Evolutionary conservation across 2,329 filamentous ascomycete genomes (phyloP).

Genomic region (Clonostachys byssicola): DNA sequence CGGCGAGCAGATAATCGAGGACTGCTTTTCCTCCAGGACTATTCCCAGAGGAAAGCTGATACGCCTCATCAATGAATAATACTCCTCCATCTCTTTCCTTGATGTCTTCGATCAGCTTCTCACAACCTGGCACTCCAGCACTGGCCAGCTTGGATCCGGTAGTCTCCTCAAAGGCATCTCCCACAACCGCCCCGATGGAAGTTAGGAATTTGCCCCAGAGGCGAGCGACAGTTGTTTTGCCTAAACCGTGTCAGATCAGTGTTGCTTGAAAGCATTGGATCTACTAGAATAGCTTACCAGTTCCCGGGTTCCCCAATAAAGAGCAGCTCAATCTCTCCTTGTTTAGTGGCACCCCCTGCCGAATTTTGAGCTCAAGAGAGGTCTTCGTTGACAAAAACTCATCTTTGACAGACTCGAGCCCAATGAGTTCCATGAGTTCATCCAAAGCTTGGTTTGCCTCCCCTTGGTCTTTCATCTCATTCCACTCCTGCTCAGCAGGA

Average conservation of each 20-base stretch:
- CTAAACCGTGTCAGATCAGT: constrained; percentile 7
- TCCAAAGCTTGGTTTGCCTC: not conserved
- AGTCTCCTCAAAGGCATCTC: constrained; percentile 57
- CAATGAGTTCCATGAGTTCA: not conserved
- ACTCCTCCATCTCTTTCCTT: constrained; percentile 59
- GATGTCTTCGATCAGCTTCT: constrained; percentile 44
- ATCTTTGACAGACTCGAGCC: not conserved
- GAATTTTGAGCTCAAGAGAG: not conserved
- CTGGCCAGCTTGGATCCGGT: constrained; percentile 64
- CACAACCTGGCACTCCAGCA: constrained; percentile 52
- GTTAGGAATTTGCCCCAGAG: constrained; percentile 64
- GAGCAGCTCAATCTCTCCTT: constrained; percentile 57
- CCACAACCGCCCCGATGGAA: constrained; percentile 57
- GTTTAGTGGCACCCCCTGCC: not conserved
- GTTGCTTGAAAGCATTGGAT: constrained; percentile 7
- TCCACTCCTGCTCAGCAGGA: not conserved
- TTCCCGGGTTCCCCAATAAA: constrained; percentile 71
- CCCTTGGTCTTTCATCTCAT: constrained; percentile 5
- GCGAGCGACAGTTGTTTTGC: constrained; percentile 72
- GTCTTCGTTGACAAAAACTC: not conserved
- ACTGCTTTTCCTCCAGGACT: constrained; percentile 55
- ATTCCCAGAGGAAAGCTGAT: constrained; percentile 62
- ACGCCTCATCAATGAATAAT: constrained; percentile 76
- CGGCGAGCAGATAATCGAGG: constrained; percentile 66
- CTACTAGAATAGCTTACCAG: constrained; percentile 39